Evolutionary conservation across 768 basidiomycete genomes (phyloP), one percentile per base, ranked within the genome.

Genomic region (Panellus pusillus): DNA sequence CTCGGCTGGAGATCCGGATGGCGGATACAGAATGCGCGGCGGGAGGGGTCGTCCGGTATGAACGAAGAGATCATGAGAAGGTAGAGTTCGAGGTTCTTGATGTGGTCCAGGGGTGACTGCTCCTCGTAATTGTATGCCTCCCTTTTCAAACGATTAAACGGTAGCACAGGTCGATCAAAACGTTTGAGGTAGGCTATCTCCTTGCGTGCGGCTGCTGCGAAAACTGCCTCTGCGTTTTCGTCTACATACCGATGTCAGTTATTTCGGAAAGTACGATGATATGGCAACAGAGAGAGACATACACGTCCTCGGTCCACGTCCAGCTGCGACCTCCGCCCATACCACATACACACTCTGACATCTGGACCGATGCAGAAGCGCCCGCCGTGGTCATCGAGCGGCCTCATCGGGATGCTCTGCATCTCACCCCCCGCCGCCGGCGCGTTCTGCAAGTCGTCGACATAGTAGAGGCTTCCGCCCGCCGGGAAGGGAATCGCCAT

Each of bases 231-330:
- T 51, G 70, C 68, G 55, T 59, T 74, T 69, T 70, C 52, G 60
- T 81, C 78, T 82, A 70, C 66, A 14, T 35, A 9, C 3, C 65
- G 61, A 61, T 48, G 56, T 66, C 57, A 44, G 52, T 71, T 64
- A 63, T 68, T 74, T 70, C 53, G 65, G 57, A 43, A 47, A 39
- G 63, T 54, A 41, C 59, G n/a, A 50, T 60, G 67, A 70, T 61
- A 69, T 60, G 64, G 24, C 24, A 24, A 24, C 45, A 68, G 60
- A 66, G 58, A 72, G 64, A 18, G 64, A 60, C 75, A 11, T 74
- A 80, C 80, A 80, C 50, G 79, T 75, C 79, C 79, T 55, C 80
- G n/a, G 52, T 76, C 61, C 46, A 80, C 68, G 52, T 78, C 72
- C 54, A 80, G 78, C 70, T 75, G 65, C 54, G 75, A 68, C 52